These are phyloP conservation scores for Talaromyces sp. DNA, from an alignment of 2,329 filamentous ascomycete genomes.

Conservation along the genomic window DNA sequence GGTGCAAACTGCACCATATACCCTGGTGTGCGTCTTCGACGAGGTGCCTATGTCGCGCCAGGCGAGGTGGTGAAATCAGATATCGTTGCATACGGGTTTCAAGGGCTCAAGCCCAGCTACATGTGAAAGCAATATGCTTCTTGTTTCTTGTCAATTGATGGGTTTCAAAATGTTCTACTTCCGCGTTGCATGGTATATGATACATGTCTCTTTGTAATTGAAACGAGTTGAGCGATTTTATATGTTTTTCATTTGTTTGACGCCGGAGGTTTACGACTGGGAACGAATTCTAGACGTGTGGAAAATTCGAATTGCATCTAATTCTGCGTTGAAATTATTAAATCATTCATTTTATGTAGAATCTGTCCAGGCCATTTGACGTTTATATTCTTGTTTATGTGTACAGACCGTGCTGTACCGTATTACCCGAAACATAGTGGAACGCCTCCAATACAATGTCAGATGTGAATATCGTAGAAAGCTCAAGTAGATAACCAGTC, in stretches of 20 bases:
- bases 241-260: not conserved
- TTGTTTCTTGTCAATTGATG: not conserved
- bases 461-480: not conserved
- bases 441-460: not conserved
- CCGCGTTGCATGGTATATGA: constrained; percentile 1
- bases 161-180: not conserved
- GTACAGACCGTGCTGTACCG: not conserved
- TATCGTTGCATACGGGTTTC: constrained; percentile 42
- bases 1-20: constrained; percentile 61
- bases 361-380: not conserved
- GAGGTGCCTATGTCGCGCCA: constrained; percentile 45
- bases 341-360: not conserved
- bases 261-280: not conserved
- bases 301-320: not conserved
- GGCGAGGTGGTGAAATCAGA: constrained; percentile 45
- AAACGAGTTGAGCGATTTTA: not conserved
- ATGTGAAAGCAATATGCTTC: constrained; percentile 27
- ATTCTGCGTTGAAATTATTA: not conserved
- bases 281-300: not conserved
- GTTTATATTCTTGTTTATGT: not conserved
- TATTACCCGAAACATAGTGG: not conserved
- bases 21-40: constrained; percentile 43
- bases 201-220: constrained; percentile 12
- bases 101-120: constrained; percentile 41
- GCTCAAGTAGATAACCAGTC: constrained; percentile 52